Base-by-base conservation (phyloP, 768 basidiomycete genomes). In the Rossbeevera mucosa region DNA sequence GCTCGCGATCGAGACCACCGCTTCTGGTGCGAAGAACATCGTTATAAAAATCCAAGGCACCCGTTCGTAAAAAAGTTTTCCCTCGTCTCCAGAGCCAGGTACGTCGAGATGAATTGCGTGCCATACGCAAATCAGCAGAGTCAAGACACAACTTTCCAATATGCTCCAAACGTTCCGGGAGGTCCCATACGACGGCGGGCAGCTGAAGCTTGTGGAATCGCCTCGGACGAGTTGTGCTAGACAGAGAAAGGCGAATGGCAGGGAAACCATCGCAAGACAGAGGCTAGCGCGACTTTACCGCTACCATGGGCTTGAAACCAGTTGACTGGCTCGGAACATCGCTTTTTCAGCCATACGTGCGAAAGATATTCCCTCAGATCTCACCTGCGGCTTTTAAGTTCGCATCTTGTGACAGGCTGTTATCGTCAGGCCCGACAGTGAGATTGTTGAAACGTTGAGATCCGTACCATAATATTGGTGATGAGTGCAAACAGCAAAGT, bases 121-220 rank as follows among this genome's bases (percentile, higher is more conserved):
- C 46, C 46, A 47, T 11, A 47, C 46, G n/a, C 46, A 47, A 25
- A 47, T 47, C 31, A 47, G 7, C 30, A 47, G 14, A 16, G 46
- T 47, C 46, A 36, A 0, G 13, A 24, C 46, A 18, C 46, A 47
- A n/a, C 8, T 47, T 16, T 24, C 46, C 6, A 47, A n/a, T 11
- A 47, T 18, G 13, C 16, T 36, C 46, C 30, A 33, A 11, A 31
- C 5, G 6, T 16, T 31, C 9, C 46, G 46, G 24, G 13, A n/a
- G 21, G 21, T 5, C 22, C 1, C 5, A 9, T 36, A 16, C 11
- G 13, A 14, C 22, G 11, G 18, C 13, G 46, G 46, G 16, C 46
- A 47, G 22, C 22, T 36, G 5, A 31, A 47, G 11, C 16, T 24
- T n/a, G 31, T 36, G 11, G 16, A 33, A 25, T 47, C 20, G 16